These are phyloP conservation scores for Yamagishiella unicocca DNA, from an alignment of 139 green algal genomes.

Conservation along the genomic window DNA sequence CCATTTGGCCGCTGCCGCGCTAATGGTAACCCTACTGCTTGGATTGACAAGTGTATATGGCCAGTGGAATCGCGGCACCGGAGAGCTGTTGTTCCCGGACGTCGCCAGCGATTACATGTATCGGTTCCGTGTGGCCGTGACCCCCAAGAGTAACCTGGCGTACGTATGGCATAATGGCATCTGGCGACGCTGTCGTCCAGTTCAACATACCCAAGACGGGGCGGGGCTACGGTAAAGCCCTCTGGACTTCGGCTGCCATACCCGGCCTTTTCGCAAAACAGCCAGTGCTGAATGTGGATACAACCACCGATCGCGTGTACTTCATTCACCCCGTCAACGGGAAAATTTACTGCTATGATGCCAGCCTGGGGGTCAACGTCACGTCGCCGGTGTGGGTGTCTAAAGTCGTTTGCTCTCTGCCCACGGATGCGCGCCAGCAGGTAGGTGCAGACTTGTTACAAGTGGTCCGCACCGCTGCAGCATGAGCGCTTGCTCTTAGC, in stretches of 20 bases:
- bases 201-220: not conserved
- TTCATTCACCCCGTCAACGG: slow-evolving; percentile 18
- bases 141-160: not conserved
- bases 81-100: not conserved
- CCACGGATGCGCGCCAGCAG: not conserved
- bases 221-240: not conserved
- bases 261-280: not conserved
- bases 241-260: not conserved
- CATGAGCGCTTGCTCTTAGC: too few species aligned
- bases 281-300: slow-evolving; percentile 12
- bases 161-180: not conserved
- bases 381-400: not conserved
- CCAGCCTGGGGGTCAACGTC: not conserved
- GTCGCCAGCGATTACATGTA: not conserved
- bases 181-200: not conserved
- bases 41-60: not conserved
- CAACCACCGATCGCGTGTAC: not conserved
- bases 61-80: not conserved
- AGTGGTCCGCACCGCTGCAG: too few species aligned
- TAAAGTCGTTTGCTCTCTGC: not conserved
- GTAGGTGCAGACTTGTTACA: too few species aligned
- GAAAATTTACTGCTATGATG: slow-evolving; percentile 7
- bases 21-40: too few species aligned
- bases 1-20: too few species aligned
- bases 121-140: slow-evolving; percentile 7